These are phyloP conservation scores for Botrytis fabae DNA, from an alignment of 2,329 filamentous ascomycete species.

Conservation along the genomic window DNA sequence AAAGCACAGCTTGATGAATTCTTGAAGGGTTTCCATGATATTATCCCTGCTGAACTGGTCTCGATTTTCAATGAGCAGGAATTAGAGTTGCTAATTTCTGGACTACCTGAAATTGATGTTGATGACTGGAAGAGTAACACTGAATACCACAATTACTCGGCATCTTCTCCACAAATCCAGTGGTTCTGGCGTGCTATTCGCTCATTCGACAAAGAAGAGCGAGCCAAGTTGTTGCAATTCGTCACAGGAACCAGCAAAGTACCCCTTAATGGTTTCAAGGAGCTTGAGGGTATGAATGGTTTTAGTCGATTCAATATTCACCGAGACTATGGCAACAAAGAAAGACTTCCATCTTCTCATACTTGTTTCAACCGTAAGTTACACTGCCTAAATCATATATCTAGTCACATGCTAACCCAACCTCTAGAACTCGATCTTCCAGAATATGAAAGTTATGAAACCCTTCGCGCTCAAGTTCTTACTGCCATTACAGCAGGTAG, in stretches of 20 bases:
- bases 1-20: slow-evolving; percentile 94
- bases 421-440: slow-evolving; percentile 87
- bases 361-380: slow-evolving; percentile 98
- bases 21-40: slow-evolving; percentile 94
- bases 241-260: slow-evolving; percentile 98
- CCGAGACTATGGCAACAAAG: slow-evolving; percentile 94
- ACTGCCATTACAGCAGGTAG: slow-evolving; percentile 97
- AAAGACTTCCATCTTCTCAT: slow-evolving; percentile 91
- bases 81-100: slow-evolving; percentile 92
- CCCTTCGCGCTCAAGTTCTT: slow-evolving; percentile 80
- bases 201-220: slow-evolving; percentile 98
- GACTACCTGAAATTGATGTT: slow-evolving; percentile 93
- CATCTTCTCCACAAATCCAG: slow-evolving; percentile 92
- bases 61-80: slow-evolving; percentile 99
- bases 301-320: slow-evolving; percentile 98
- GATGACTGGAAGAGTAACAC: slow-evolving; percentile 99
- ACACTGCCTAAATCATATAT: neutral
- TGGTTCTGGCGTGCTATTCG: slow-evolving; percentile 99
- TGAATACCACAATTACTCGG: slow-evolving; percentile 96
- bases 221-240: slow-evolving; percentile 94
- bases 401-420: slow-evolving; percentile 31
- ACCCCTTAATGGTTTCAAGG: slow-evolving; percentile 96
- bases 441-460: slow-evolving; percentile 96
- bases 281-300: slow-evolving; percentile 98
- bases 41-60: slow-evolving; percentile 90